phyloP scores from a whole-genome alignment of 129 eudicot species.

The Chrysanthemum seticuspe region DNA sequence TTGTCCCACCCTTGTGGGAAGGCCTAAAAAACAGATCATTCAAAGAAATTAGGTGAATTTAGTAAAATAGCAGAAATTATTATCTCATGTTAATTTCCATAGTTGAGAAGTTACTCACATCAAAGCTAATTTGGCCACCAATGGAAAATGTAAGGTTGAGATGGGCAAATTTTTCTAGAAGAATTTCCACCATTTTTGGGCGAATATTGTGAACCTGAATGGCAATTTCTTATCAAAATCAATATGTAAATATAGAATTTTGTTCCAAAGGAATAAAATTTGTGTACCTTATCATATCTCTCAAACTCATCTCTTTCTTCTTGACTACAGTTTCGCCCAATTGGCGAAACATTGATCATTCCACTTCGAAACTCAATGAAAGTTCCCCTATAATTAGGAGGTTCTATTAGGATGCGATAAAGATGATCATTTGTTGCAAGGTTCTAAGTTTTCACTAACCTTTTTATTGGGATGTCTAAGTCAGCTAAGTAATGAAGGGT shows the following conservation, averaged over 20 bases:
- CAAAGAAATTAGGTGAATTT: neutral
- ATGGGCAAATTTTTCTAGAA: slow-evolving; percentile 84
- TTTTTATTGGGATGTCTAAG: slow-evolving; percentile 89
- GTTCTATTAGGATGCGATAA: slow-evolving; percentile 14
- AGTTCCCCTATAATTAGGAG: slow-evolving; percentile 67
- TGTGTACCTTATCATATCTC: slow-evolving; percentile 82
- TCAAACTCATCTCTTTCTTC: slow-evolving; percentile 98
- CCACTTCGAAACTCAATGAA: slow-evolving; percentile 97
- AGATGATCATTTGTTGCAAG: slow-evolving; percentile 5
- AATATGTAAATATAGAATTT: neutral
- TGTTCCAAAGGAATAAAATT: slow-evolving; percentile 9
- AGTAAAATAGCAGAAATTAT: neutral
- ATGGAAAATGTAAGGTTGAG: slow-evolving; percentile 85
- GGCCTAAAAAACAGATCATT: slow-evolving; percentile 48
- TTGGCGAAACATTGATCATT: slow-evolving; percentile 96
- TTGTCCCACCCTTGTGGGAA: slow-evolving; percentile 99
- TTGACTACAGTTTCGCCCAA: slow-evolving; percentile 97
- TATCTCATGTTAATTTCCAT: slow-evolving; percentile 2
- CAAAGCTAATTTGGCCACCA: slow-evolving; percentile 98
- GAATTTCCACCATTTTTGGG: slow-evolving; percentile 71
- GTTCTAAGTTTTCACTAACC: slow-evolving; percentile 43
- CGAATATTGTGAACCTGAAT: slow-evolving; percentile 82
- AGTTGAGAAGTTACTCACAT: slow-evolving; percentile 51
- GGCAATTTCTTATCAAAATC: slow-evolving; percentile 11
- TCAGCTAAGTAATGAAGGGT: slow-evolving; percentile 94